Evolutionary conservation across 257 asterid species (phyloP), one percentile per base, ranked within the genome.

Genomic region (Solanum neorickii): DNA sequence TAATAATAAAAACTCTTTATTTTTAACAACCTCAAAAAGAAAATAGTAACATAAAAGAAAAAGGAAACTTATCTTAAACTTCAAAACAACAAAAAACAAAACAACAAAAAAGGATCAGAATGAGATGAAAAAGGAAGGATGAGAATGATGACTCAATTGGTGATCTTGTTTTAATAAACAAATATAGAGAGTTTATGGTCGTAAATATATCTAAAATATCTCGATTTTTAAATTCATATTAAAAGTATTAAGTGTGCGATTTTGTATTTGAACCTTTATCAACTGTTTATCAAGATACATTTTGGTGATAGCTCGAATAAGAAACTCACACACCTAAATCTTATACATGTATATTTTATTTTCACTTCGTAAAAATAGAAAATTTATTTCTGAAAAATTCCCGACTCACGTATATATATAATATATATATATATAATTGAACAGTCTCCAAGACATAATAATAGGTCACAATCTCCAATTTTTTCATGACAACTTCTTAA

Each of bases 381-480:
- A 65, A 1, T 12, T 1, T 65, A 0, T 65, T 65, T 65, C 18
- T 0, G 0, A n/a, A 65, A 25, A 0, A 25, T 6, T 16, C 1
- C 12, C 9, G 35, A 25, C 1, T 10, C 6, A n/a, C 62, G 2
- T 31, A 2, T 12, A n/a, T n/a, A 25, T 56, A 20, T 7, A 27
- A 11, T 62, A 23, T 23, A 62, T 68, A n/a, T 5, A 12, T 62
- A 5, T n/a, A 10, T 23, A 65, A 10, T 62, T 29, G 68, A 80
- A 18, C 18, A 10, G 20, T 18, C 44, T 18, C 20, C 68, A 80
- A 49, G 44, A 47, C 5, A 27, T 80, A 29, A 80, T 80, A 47
- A 80, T 47, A 37, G 23, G 69, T 80, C 69, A 47, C 85, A 47
- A 78, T 78, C 84, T 46, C 84, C 84, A 78, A 78, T 25, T 25